Conservation (phyloP, 225 moss, liverwort and hornwort genomes). For the Lunularia cruciata region DNA sequence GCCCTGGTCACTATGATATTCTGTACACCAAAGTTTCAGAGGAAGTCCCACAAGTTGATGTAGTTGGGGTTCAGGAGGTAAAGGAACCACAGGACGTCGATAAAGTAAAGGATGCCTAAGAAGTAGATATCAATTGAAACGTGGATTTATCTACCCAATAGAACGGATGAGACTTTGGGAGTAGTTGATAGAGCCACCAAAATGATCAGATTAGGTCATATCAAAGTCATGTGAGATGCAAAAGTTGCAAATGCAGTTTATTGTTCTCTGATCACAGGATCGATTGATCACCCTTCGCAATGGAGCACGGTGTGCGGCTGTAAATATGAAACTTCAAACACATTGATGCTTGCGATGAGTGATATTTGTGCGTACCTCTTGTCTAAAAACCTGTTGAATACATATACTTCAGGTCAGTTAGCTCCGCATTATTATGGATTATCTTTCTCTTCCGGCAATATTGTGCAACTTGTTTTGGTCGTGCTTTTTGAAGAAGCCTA, state of each 20-base stretch:
- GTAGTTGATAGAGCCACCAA: conserved; percentile 7
- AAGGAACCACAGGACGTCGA: background rate
- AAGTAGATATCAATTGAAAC: background rate
- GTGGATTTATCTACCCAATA: background rate
- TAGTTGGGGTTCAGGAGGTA: background rate
- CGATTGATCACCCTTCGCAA: background rate
- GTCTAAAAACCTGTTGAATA: background rate
- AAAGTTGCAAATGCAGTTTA: background rate
- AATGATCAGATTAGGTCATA: too few relatives aligned
- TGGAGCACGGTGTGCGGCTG: conserved; percentile 20
- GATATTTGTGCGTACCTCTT: background rate
- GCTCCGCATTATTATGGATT: too few relatives aligned
- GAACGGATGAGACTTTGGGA: conserved; percentile 6
- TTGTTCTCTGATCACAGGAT: background rate
- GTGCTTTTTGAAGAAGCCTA: too few relatives aligned
- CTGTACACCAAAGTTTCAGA: conserved; percentile 51
- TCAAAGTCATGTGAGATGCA: background rate
- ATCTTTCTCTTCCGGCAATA: too few relatives aligned
- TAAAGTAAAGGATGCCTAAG: background rate
- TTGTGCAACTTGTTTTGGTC: background rate
- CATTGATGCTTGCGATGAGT: background rate
- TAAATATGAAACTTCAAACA: conserved; percentile 13
- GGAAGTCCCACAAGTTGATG: background rate
- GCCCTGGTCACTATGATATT: conserved; percentile 88
- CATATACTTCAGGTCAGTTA: conserved; percentile 1